Evolutionary conservation across 345 rosid genomes (phyloP).

Genomic region (Euphorbia peplus): DNA sequence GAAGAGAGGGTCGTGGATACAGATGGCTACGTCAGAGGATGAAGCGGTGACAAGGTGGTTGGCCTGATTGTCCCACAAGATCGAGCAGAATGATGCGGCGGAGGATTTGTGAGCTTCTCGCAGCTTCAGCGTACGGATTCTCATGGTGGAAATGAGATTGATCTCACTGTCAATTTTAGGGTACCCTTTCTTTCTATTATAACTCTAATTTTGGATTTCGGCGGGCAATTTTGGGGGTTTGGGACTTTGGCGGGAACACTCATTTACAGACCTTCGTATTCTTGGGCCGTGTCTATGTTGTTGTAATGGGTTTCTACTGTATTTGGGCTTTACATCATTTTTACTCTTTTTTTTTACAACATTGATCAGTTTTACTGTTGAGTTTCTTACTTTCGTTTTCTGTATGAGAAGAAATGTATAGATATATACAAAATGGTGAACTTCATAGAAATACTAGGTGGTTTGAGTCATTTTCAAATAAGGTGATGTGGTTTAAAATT

Average conservation of each 20-base stretch:
- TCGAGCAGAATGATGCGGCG: constrained; percentile 63
- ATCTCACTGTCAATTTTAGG: not conserved
- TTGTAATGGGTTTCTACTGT: too few species aligned
- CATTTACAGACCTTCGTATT: not conserved
- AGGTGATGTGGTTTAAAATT: too few species aligned
- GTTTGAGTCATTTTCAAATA: too few species aligned
- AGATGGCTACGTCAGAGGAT: constrained; percentile 68
- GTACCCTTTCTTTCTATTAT: not conserved
- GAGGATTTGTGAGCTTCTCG: constrained; percentile 72
- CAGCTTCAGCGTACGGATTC: constrained; percentile 70
- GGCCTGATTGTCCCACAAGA: constrained; percentile 83
- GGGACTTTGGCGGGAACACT: constrained; percentile 21
- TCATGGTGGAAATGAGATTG: constrained; percentile 43
- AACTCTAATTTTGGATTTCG: not conserved
- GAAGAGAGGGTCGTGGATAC: constrained; percentile 69
- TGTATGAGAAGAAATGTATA: too few species aligned
- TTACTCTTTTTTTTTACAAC: too few species aligned
- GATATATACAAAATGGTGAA: too few species aligned
- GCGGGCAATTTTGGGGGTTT: constrained; percentile 15
- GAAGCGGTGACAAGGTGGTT: constrained; percentile 79
- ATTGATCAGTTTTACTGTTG: too few species aligned
- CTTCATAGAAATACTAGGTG: too few species aligned
- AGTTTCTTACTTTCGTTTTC: too few species aligned
- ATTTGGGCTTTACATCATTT: too few species aligned
- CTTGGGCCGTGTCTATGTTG: too few species aligned